These are phyloP conservation scores for Agrocybe pediades DNA, from an alignment of 768 basidiomycete genomes.

Conservation along the genomic window DNA sequence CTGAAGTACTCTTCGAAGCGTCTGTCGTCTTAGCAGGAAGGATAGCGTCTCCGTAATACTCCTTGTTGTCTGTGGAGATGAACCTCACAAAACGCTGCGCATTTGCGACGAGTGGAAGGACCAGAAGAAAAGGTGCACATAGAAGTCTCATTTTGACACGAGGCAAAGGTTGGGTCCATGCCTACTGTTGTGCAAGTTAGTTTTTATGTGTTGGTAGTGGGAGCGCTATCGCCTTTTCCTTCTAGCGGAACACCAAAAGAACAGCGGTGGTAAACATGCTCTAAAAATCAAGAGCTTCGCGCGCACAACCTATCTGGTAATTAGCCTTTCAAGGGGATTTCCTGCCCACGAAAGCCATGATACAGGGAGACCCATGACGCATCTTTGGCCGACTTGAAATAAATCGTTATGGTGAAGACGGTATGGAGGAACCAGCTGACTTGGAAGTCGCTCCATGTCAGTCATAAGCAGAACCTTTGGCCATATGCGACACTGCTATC, in stretches of 20 bases:
- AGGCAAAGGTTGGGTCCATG: not conserved
- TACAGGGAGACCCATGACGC: not conserved
- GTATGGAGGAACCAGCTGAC: not conserved
- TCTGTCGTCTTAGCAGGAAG: constrained; percentile 30
- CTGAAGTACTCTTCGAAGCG: constrained; percentile 32
- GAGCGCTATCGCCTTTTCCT: not conserved
- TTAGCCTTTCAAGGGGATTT: not conserved
- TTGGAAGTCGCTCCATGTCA: not conserved
- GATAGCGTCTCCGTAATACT: constrained; percentile 41
- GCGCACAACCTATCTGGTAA: not conserved
- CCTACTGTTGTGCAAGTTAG: not conserved
- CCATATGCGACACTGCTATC: not conserved
- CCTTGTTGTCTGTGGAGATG: constrained; percentile 35
- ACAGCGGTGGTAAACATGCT: not conserved
- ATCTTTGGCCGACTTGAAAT: too few relatives aligned
- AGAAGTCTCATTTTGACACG: not conserved
- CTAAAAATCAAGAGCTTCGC: not conserved
- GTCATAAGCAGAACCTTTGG: not conserved
- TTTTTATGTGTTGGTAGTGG: not conserved
- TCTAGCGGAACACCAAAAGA: not conserved
- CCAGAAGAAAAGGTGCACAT: constrained; percentile 1
- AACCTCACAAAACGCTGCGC: constrained; percentile 42
- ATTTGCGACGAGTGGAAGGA: constrained; percentile 20
- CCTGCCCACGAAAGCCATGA: not conserved
- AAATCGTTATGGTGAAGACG: not conserved